Conservation (phyloP, 176 grass and related monocot species). For the Oryza meyeriana region DNA sequence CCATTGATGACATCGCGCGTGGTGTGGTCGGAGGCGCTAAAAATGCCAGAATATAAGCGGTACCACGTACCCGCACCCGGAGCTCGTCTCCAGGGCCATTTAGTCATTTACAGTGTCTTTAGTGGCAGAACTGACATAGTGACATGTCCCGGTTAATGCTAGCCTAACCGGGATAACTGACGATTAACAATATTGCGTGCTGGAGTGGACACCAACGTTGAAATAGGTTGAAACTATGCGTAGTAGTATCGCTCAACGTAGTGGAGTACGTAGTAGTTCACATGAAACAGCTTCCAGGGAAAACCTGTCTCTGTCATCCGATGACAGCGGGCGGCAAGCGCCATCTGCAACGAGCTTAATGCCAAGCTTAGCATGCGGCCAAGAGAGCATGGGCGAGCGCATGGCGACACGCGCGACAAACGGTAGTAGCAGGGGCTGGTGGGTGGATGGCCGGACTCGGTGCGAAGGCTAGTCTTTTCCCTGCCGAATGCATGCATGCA, state of each 20-base stretch:
- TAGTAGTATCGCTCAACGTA: background rate
- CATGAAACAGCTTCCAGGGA: background rate
- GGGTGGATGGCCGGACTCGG: background rate
- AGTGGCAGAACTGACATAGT: too few relatives aligned
- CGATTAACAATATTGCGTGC: too few relatives aligned
- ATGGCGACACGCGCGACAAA: conserved; percentile 11
- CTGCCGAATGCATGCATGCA: background rate
- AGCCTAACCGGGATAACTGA: background rate
- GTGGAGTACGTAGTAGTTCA: background rate
- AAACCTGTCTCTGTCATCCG: background rate
- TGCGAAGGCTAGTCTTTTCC: conserved; percentile 14
- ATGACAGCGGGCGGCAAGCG: background rate
- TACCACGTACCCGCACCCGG: background rate
- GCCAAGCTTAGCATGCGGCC: background rate
- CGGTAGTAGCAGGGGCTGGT: background rate
- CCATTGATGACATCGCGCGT: background rate
- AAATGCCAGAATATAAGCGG: background rate
- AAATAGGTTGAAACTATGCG: background rate
- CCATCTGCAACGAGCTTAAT: background rate
- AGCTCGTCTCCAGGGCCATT: background rate
- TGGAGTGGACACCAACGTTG: background rate
- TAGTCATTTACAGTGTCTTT: background rate
- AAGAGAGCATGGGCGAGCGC: background rate
- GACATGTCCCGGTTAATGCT: background rate
- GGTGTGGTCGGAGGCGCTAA: background rate